Evolutionary conservation across 495 filamentous ascomycete species (phyloP).

Genomic region (Endocarpon pusillum): DNA sequence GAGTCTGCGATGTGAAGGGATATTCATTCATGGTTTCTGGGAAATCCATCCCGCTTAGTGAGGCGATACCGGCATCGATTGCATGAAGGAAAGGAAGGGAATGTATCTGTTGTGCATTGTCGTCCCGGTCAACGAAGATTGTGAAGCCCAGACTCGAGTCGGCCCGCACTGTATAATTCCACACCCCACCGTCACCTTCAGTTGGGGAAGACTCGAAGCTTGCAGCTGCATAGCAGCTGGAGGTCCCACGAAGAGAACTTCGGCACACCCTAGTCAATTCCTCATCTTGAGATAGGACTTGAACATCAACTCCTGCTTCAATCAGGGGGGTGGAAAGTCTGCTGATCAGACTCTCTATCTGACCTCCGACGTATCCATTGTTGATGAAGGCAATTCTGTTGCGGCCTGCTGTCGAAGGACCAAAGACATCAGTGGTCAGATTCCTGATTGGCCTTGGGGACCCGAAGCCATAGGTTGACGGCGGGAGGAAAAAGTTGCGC

Average conservation of each 20-base stretch:
- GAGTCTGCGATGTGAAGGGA: conserved; percentile 50
- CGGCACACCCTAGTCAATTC: conserved; percentile 44
- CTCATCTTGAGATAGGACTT: conserved; percentile 29
- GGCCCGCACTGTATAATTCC: conserved; percentile 71
- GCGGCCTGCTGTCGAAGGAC: conserved; percentile 28
- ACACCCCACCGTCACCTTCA: conserved; percentile 43
- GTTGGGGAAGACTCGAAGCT: conserved; percentile 55
- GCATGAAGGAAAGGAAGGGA: conserved; percentile 61
- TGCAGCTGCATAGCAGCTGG: conserved; percentile 56
- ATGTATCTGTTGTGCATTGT: conserved; percentile 57
- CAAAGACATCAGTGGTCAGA: conserved; percentile 40
- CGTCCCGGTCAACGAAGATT: conserved; percentile 37
- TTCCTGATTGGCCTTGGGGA: conserved; percentile 35
- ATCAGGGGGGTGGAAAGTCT: conserved; percentile 32
- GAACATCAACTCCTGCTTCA: conserved; percentile 35
- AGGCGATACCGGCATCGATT: conserved; percentile 37
- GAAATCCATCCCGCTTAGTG: conserved; percentile 22
- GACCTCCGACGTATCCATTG: conserved; percentile 48
- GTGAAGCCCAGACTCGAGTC: conserved; percentile 45
- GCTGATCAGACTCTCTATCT: conserved; percentile 55
- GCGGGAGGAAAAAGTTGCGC: conserved; percentile 48
- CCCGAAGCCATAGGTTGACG: conserved; percentile 51
- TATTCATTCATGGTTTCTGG: conserved; percentile 30
- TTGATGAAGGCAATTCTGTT: conserved; percentile 67
- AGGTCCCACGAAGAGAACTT: conserved; percentile 51